phyloP scores from a whole-genome alignment of 75 land plant species.

The Cryptomeria japonica region DNA sequence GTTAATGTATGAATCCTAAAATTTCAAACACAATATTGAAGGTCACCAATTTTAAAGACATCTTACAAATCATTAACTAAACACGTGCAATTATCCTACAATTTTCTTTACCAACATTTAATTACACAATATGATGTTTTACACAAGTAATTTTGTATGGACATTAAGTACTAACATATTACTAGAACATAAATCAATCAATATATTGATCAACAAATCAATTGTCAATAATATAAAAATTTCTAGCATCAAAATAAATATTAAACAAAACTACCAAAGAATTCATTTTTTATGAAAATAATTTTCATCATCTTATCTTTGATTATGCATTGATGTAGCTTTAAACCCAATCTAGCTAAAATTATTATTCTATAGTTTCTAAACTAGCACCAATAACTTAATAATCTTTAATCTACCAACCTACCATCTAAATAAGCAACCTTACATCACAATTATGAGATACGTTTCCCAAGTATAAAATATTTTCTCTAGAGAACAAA shows the following conservation, averaged over 20 bases:
- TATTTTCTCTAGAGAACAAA: conserved; percentile 73
- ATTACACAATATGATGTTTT: no score
- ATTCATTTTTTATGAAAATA: no score
- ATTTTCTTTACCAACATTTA: no score
- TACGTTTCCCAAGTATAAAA: conserved; percentile 70
- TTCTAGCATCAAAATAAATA: not conserved
- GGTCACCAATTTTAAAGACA: no score
- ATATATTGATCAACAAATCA: no score
- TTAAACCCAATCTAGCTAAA: not conserved
- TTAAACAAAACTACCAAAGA: not conserved
- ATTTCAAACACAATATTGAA: no score
- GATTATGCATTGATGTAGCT: not conserved
- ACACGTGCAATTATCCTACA: no score
- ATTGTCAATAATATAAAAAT: no score
- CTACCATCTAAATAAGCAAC: not conserved
- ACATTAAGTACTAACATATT: no score
- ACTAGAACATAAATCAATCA: not conserved
- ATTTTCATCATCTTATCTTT: not conserved
- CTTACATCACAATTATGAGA: conserved; percentile 61
- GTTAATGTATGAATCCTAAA: no score
- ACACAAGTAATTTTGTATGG: no score
- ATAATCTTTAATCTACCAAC: not conserved
- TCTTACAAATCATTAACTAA: no score
- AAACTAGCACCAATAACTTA: not conserved
- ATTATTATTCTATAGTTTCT: not conserved